phyloP scores from a whole-genome alignment of 2,329 filamentous ascomycete species.

The Achaetomium macrosporum region DNA sequence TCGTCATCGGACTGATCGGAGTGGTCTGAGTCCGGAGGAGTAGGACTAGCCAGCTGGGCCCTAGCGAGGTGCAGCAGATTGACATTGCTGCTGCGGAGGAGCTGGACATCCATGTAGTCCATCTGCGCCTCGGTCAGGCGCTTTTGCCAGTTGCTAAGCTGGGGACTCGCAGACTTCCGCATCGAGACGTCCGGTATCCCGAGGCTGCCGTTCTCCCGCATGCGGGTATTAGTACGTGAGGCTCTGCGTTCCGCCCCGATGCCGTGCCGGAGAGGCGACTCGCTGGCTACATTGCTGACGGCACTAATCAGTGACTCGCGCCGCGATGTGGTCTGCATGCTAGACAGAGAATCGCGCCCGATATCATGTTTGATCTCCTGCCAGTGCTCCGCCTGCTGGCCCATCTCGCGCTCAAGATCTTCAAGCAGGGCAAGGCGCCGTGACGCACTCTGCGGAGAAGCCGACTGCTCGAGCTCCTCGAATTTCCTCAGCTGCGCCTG shows the following conservation, averaged over 20 bases:
- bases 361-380: slow-evolving; percentile 50
- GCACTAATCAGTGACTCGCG: slow-evolving; percentile 26
- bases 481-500: slow-evolving; percentile 47
- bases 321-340: slow-evolving; percentile 34
- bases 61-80: slow-evolving; percentile 36
- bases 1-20: slow-evolving; percentile 34
- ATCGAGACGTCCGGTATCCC: slow-evolving; percentile 26
- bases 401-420: slow-evolving; percentile 58
- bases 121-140: slow-evolving; percentile 41
- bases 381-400: slow-evolving; percentile 55
- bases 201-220: slow-evolving; percentile 29
- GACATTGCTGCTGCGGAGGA: slow-evolving; percentile 33
- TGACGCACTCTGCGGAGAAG: slow-evolving; percentile 34
- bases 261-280: slow-evolving; percentile 28
- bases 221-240: slow-evolving; percentile 32
- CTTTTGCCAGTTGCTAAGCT: slow-evolving; percentile 39
- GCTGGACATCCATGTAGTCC: slow-evolving; percentile 38
- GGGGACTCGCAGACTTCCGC: slow-evolving; percentile 29
- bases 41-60: slow-evolving; percentile 43
- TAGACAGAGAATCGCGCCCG: slow-evolving; percentile 46
- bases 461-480: slow-evolving; percentile 35
- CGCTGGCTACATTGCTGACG: slow-evolving; percentile 13
- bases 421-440: slow-evolving; percentile 47
- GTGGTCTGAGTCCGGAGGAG: slow-evolving; percentile 48
- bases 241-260: slow-evolving; percentile 35